These are phyloP conservation scores for Collybiopsis confluens DNA, from an alignment of 768 basidiomycete species.

Conservation along the genomic window DNA sequence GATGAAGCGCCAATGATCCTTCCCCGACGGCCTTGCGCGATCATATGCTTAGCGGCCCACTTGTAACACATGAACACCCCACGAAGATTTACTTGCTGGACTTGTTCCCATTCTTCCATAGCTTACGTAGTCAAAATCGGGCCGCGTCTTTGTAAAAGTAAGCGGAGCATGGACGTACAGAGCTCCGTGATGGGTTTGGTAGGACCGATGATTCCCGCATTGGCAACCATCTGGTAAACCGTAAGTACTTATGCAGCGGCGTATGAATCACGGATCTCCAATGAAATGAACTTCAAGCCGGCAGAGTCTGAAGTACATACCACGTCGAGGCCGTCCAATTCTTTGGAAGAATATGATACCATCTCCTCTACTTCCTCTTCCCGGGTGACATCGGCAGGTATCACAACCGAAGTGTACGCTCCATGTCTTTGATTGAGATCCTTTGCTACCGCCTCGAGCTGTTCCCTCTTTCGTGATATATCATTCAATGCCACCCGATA, in stretches of 20 bases:
- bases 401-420: neutral
- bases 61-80: slow-evolving; percentile 31
- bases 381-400: slow-evolving; percentile 23
- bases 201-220: slow-evolving; percentile 12
- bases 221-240: slow-evolving; percentile 21
- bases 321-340: slow-evolving; percentile 31
- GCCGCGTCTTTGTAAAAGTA: neutral
- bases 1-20: slow-evolving; percentile 25
- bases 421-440: neutral
- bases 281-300: neutral
- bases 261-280: neutral
- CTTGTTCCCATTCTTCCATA: slow-evolving; percentile 16
- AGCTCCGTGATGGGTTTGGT: neutral
- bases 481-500: slow-evolving; percentile 32
- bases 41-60: slow-evolving; percentile 24
- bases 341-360: slow-evolving; percentile 15
- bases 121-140: neutral
- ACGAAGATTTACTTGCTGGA: slow-evolving; percentile 22
- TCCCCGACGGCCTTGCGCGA: slow-evolving; percentile 29
- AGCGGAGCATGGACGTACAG: neutral
- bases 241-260: too few relatives aligned
- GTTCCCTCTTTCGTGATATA: slow-evolving; percentile 6
- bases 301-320: slow-evolving; percentile 20
- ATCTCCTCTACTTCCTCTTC: slow-evolving; percentile 30
- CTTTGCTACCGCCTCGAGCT: neutral